A percentile compares a stretch with the other conserved stretches of the same genome.
These are phyloP conservation scores for Litchi chinensis DNA, from an alignment of 345 rosid species.

Conservation along the genomic window DNA sequence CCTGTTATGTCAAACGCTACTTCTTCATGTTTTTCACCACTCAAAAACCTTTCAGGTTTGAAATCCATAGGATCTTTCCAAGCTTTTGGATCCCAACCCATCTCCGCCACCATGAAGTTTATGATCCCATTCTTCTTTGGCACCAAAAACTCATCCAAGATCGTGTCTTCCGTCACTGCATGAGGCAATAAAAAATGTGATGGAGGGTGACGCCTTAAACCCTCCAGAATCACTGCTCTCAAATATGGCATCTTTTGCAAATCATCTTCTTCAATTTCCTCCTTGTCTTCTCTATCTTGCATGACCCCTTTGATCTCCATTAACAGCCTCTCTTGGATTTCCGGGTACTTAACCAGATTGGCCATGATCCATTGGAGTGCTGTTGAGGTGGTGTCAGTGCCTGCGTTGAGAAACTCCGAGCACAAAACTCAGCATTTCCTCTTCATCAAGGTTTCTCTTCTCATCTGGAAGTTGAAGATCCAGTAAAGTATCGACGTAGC, in stretches of 20 bases:
- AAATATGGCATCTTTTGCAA: constrained; percentile 12
- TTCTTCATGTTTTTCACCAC: background rate
- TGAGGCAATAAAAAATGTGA: background rate
- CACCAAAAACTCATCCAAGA: background rate
- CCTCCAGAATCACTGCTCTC: constrained; percentile 12
- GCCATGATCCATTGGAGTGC: constrained; percentile 13
- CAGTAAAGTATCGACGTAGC: background rate
- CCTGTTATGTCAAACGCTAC: constrained; percentile 10
- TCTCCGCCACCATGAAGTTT: background rate
- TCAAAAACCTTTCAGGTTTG: constrained; percentile 14
- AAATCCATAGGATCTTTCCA: constrained; percentile 17
- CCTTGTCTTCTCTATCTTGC: background rate
- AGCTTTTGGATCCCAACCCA: background rate
- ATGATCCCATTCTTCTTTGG: background rate
- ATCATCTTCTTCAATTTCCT: background rate
- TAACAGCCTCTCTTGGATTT: constrained; percentile 7
- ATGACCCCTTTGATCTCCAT: background rate
- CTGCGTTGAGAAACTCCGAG: background rate
- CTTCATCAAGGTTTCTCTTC: constrained; percentile 7
- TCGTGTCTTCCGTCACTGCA: constrained; percentile 3
- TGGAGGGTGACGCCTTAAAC: constrained; percentile 16
- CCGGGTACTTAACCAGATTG: constrained; percentile 9
- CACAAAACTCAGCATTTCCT: constrained; percentile 2
- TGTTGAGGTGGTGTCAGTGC: constrained; percentile 1
- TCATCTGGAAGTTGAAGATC: constrained; percentile 8